Conservation (phyloP, 2,329 filamentous ascomycete genomes). For the Didymosphaeria variabile region DNA sequence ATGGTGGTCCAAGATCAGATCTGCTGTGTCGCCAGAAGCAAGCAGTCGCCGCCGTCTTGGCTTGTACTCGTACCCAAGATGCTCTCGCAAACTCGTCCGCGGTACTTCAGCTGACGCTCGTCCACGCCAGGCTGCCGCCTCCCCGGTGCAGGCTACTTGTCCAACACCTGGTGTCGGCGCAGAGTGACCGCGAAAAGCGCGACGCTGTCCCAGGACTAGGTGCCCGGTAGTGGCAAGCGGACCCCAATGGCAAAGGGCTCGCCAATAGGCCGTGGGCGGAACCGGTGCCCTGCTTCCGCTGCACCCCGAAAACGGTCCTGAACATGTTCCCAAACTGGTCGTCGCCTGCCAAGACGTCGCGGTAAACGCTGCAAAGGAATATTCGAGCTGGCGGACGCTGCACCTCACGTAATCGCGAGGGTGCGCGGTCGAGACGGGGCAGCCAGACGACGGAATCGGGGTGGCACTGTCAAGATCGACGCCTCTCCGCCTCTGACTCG, state of each 20-base stretch:
- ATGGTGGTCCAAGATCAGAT: constrained; percentile 9
- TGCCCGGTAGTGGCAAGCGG: constrained; percentile 8
- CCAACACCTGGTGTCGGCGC: not conserved
- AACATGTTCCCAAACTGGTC: constrained; percentile 25
- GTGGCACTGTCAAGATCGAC: constrained; percentile 5
- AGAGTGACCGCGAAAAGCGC: constrained; percentile 15
- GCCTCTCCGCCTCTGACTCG: constrained; percentile 11
- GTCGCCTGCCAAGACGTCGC: constrained; percentile 33
- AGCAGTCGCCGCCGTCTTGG: not conserved
- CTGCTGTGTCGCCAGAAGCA: constrained; percentile 7
- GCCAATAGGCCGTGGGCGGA: constrained; percentile 35
- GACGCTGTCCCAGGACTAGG: constrained; percentile 9
- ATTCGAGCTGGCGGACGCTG: not conserved
- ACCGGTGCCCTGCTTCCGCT: constrained; percentile 16
- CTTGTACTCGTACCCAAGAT: not conserved
- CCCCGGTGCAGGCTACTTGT: constrained; percentile 2
- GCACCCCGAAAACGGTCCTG: constrained; percentile 25
- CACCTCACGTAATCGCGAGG: not conserved
- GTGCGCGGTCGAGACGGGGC: not conserved
- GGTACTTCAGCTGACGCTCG: not conserved
- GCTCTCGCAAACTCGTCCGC: constrained; percentile 2
- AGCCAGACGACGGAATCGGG: not conserved
- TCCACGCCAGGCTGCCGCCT: constrained; percentile 8
- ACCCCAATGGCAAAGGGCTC: constrained; percentile 20
- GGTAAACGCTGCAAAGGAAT: constrained; percentile 32